Percentiles rank a stretch among this genome's conserved stretches.
phyloP scores from a whole-genome alignment of 2,329 filamentous ascomycete species.

The Alternaria dauci region DNA sequence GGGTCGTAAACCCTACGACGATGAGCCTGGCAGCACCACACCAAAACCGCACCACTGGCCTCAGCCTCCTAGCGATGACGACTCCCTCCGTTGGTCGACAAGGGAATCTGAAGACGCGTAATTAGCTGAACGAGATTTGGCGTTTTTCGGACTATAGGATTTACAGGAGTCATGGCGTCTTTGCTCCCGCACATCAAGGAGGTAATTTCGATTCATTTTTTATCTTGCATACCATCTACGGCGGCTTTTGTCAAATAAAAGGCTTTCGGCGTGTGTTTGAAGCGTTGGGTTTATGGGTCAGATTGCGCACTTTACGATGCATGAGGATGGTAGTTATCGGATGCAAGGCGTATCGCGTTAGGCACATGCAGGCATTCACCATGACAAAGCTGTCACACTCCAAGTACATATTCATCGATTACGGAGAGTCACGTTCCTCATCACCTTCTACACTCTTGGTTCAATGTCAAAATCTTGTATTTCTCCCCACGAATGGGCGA shows the following conservation, averaged over 20 bases:
- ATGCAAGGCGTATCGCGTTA: neutral
- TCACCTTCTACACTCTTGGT: neutral
- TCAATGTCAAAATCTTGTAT: no score
- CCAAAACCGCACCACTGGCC: constrained; percentile 35
- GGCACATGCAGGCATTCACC: neutral
- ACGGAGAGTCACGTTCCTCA: neutral
- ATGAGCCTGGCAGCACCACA: constrained; percentile 26
- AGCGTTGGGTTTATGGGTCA: neutral
- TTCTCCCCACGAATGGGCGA: neutral
- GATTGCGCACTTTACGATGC: neutral
- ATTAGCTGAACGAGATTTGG: neutral
- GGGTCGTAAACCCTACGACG: constrained; percentile 34
- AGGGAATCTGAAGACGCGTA: neutral
- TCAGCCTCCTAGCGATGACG: constrained; percentile 11
- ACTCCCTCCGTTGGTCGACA: neutral
- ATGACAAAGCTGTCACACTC: neutral
- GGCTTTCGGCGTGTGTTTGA: neutral
- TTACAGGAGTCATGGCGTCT: neutral
- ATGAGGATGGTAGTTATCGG: neutral
- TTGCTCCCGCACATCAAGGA: neutral
- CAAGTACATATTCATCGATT: neutral
- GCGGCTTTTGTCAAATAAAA: neutral
- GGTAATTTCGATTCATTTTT: neutral
- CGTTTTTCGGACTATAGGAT: neutral
- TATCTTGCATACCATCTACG: neutral